Percentiles rank a stretch among this genome's conserved stretches.
phyloP scores from a whole-genome alignment of 148 eudicot genomes.

The Spergularia bocconei region DNA sequence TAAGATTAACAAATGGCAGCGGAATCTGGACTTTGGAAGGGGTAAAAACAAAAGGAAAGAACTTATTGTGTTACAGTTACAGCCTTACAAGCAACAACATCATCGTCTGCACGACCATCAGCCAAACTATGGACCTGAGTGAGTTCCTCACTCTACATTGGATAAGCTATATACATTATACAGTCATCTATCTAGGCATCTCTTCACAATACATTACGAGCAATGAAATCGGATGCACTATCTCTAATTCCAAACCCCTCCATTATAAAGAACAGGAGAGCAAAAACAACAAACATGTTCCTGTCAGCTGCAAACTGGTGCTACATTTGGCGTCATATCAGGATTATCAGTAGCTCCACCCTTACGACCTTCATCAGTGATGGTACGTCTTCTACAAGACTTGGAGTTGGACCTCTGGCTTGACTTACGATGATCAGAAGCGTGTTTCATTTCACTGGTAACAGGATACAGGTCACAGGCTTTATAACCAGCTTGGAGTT shows the following conservation, averaged over 20 bases:
- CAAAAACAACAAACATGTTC: background rate
- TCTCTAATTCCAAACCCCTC: background rate
- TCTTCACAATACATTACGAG: too few relatives aligned
- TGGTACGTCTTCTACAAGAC: background rate
- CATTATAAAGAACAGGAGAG: background rate
- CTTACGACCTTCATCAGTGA: slow-evolving; percentile 10
- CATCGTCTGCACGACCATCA: too few relatives aligned
- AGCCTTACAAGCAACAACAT: too few relatives aligned
- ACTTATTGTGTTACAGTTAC: too few relatives aligned
- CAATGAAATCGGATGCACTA: background rate
- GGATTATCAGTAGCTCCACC: slow-evolving; percentile 13
- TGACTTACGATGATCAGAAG: background rate
- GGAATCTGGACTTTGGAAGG: too few relatives aligned
- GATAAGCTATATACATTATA: too few relatives aligned
- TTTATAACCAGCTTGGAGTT: slow-evolving; percentile 36
- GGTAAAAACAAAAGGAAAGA: too few relatives aligned
- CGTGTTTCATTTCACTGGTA: slow-evolving; percentile 6
- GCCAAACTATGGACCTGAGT: too few relatives aligned
- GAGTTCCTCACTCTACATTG: too few relatives aligned
- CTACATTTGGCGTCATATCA: background rate
- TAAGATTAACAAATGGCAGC: too few relatives aligned
- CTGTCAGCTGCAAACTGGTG: slow-evolving; percentile 21
- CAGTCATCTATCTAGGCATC: too few relatives aligned
- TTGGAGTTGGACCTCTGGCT: slow-evolving; percentile 13
- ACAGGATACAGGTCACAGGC: slow-evolving; percentile 24